Conservation (phyloP, 2,329 filamentous ascomycete species). For the Colletotrichum sp. region DNA sequence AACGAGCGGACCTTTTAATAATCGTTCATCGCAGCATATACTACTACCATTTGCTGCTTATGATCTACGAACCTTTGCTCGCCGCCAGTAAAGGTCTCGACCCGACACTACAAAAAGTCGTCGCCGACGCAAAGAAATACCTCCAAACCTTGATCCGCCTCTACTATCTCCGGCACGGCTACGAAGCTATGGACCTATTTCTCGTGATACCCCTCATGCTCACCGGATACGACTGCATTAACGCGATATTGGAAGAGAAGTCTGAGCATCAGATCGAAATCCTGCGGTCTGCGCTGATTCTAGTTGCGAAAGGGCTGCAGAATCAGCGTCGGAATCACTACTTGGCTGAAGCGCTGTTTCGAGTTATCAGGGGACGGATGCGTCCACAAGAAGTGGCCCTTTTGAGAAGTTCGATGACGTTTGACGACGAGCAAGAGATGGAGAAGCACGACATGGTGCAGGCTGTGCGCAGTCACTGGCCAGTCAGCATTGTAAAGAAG, state of each 20-base stretch:
- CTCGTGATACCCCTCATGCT: constrained; percentile 37
- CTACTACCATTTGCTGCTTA: constrained; percentile 28
- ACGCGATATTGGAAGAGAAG: constrained; percentile 25
- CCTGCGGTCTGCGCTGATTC: constrained; percentile 36
- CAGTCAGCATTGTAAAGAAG: constrained; percentile 31
- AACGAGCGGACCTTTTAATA: neutral
- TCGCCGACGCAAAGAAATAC: constrained; percentile 24
- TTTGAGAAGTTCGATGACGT: constrained; percentile 1
- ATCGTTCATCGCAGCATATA: constrained; percentile 14
- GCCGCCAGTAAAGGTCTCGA: constrained; percentile 7
- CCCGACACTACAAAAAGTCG: neutral
- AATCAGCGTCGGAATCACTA: constrained; percentile 38
- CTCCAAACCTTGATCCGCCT: constrained; percentile 30
- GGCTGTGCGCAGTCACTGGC: constrained; percentile 31
- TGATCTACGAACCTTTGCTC: constrained; percentile 30
- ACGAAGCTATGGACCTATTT: constrained; percentile 26
- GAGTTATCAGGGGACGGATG: constrained; percentile 38
- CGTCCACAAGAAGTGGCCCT: constrained; percentile 27
- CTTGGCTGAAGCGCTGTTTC: constrained; percentile 35
- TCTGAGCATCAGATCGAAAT: constrained; percentile 15
- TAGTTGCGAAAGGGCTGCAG: constrained; percentile 36
- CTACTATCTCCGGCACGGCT: constrained; percentile 35
- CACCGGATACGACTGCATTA: constrained; percentile 28
- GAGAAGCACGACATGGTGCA: constrained; percentile 24
- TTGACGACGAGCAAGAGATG: constrained; percentile 24